Conservation (phyloP, 768 basidiomycete species). For the Termitomyces heimii region DNA sequence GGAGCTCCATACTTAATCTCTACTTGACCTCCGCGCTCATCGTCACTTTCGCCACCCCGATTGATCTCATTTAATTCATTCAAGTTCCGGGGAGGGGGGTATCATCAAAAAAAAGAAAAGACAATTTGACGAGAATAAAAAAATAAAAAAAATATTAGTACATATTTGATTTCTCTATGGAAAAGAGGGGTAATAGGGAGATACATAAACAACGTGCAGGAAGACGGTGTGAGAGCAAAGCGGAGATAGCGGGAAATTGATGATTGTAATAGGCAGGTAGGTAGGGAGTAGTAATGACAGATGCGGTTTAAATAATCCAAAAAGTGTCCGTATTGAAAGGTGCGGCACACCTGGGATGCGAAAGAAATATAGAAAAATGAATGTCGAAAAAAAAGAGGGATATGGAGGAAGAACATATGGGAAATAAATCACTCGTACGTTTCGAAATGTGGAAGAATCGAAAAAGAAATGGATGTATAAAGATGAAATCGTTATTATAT, state of each 20-base stretch:
- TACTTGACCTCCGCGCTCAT: not conserved
- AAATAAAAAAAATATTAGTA: conserved; percentile 4
- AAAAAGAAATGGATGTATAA: conserved; percentile 4
- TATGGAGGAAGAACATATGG: not conserved
- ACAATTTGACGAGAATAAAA: not conserved
- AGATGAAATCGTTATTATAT: conserved; percentile 7
- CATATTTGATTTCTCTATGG: conserved; percentile 9
- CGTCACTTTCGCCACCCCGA: conserved; percentile 6
- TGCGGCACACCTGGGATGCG: not conserved
- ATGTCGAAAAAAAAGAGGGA: not conserved
- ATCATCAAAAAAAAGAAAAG: too few relatives aligned
- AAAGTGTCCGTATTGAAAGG: not conserved
- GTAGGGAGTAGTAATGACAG: not conserved
- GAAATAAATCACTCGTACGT: conserved; percentile 9
- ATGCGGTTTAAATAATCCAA: conserved; percentile 6
- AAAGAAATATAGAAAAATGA: not conserved
- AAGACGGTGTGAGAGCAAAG: not conserved
- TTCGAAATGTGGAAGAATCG: not conserved
- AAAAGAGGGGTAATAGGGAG: conserved; percentile 1
- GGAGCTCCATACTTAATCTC: not conserved
- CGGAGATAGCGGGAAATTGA: not conserved
- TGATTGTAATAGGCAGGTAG: not conserved
- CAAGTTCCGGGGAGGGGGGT: not conserved
- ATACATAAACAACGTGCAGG: conserved; percentile 6
- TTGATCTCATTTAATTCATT: conserved; percentile 1